Evolutionary conservation across 2,329 filamentous ascomycete genomes (phyloP).

Genomic region (Penicillium expansum): DNA sequence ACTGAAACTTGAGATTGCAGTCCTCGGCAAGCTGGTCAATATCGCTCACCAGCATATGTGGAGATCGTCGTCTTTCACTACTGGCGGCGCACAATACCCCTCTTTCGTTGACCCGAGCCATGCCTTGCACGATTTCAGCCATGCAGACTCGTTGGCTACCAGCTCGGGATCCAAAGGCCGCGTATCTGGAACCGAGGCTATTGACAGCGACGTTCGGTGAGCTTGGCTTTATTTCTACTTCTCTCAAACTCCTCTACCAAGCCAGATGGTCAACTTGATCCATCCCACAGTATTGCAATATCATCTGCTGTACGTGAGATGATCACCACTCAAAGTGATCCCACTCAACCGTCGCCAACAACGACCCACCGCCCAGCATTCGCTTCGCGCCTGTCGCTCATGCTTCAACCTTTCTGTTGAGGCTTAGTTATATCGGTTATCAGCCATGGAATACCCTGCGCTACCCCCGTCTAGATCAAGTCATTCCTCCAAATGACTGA

Average conservation of each 20-base stretch:
- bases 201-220: conserved; percentile 7
- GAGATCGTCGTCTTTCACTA: conserved; percentile 13
- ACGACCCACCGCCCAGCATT: neutral
- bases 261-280: neutral
- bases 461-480: neutral
- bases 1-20: conserved; percentile 55
- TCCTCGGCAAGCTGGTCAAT: conserved; percentile 48
- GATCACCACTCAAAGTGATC: neutral
- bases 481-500: neutral
- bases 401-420: neutral
- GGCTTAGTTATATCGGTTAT: neutral
- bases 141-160: conserved; percentile 11
- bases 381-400: neutral
- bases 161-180: conserved; percentile 17
- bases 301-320: no score
- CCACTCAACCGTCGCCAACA: neutral
- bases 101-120: conserved; percentile 24
- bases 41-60: conserved; percentile 30
- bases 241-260: neutral
- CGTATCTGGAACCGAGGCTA: conserved; percentile 14
- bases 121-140: conserved; percentile 16
- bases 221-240: neutral
- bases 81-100: conserved; percentile 14
- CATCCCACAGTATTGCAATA: neutral
- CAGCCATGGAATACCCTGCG: neutral